A percentile compares a stretch with the other conserved stretches of the same genome.
Conservation (phyloP, 108 stramenopile genomes). For the Pseudonitzschia multiseries region DNA sequence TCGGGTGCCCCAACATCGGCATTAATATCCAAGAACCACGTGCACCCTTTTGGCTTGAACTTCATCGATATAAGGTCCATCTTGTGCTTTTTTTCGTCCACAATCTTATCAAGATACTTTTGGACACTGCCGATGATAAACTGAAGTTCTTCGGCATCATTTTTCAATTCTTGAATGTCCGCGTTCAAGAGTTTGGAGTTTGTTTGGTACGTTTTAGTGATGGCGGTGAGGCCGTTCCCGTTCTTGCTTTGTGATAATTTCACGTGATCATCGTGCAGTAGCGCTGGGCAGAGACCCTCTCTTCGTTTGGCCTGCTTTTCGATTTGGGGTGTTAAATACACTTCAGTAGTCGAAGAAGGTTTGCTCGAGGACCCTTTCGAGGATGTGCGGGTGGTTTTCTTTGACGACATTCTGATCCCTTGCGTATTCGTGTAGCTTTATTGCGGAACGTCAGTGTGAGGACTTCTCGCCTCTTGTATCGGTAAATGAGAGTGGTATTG, state of each 20-base stretch:
- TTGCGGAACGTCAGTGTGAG: no score
- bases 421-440: not conserved
- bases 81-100: slow-evolving; percentile 25
- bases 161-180: slow-evolving; percentile 29
- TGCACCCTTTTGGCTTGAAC: slow-evolving; percentile 49
- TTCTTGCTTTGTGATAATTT: slow-evolving; percentile 14
- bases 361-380: not conserved
- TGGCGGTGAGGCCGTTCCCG: slow-evolving; percentile 22
- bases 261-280: slow-evolving; percentile 26
- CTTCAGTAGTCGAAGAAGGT: slow-evolving; percentile 2
- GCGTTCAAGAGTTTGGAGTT: slow-evolving; percentile 38
- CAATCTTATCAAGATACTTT: slow-evolving; percentile 36
- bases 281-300: slow-evolving; percentile 43
- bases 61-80: slow-evolving; percentile 38
- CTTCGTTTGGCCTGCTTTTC: slow-evolving; percentile 37
- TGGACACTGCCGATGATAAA: slow-evolving; percentile 40
- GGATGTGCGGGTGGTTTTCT: not conserved
- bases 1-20: slow-evolving; percentile 35
- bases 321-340: slow-evolving; percentile 57
- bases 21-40: slow-evolving; percentile 49
- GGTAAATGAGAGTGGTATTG: no score
- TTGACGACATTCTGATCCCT: not conserved
- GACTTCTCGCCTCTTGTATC: no score
- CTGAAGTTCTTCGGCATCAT: slow-evolving; percentile 40
- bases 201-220: slow-evolving; percentile 48